phyloP scores from a whole-genome alignment of 2,329 filamentous ascomycete species.

The Aspergillus sojae region DNA sequence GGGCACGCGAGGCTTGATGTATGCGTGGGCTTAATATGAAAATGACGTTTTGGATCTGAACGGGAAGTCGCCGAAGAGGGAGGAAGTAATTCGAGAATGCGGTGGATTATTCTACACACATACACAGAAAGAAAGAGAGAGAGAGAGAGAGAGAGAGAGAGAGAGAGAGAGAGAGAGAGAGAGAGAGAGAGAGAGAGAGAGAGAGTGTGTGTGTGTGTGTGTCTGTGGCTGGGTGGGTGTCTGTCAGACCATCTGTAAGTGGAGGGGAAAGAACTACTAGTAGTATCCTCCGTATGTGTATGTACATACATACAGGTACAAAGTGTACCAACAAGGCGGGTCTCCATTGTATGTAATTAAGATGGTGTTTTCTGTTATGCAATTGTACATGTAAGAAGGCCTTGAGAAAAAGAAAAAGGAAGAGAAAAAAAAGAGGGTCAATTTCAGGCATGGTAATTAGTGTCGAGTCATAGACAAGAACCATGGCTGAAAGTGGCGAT shows the following conservation, averaged over 20 bases:
- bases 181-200: no score
- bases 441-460: not conserved
- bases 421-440: not conserved
- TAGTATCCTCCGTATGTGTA: not conserved
- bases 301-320: not conserved
- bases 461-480: not conserved
- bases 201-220: no score
- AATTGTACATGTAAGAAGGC: not conserved
- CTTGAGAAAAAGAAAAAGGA: not conserved
- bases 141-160: no score
- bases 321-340: not conserved
- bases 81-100: not conserved
- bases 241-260: not conserved
- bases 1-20: not conserved
- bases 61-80: not conserved
- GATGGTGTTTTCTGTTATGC: not conserved
- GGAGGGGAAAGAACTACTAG: not conserved
- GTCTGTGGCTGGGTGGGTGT: not conserved
- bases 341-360: not conserved
- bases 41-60: not conserved
- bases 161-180: no score
- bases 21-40: not conserved
- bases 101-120: not conserved
- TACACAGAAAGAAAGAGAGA: no score
- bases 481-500: not conserved